Conservation (phyloP, 352 stramenopile genomes). For the Phytophthora pinifolia region DNA sequence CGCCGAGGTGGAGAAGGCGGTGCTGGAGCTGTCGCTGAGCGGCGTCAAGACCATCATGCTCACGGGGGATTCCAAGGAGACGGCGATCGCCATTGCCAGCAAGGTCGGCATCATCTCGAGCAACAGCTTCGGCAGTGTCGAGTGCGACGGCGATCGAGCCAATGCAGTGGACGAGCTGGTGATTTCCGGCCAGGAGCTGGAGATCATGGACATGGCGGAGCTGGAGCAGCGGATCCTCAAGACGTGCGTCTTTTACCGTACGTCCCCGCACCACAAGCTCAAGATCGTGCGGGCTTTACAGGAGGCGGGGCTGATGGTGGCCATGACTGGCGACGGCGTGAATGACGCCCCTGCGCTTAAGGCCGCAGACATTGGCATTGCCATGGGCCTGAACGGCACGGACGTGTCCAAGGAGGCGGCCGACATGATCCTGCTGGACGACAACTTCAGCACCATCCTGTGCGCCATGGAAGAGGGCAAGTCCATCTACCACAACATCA, state of each 20-base stretch:
- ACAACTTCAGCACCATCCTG: slow-evolving; percentile 96
- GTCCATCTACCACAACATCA: slow-evolving; percentile 96
- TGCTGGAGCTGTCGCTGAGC: slow-evolving; percentile 52
- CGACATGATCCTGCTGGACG: slow-evolving; percentile 96
- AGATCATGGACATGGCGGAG: slow-evolving; percentile 87
- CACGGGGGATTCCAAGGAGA: slow-evolving; percentile 96
- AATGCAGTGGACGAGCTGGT: slow-evolving; percentile 48
- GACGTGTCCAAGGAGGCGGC: slow-evolving; percentile 98
- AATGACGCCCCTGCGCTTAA: slow-evolving; percentile 99
- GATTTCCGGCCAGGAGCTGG: slow-evolving; percentile 88
- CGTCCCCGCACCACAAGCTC: slow-evolving; percentile 94
- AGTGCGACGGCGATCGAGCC: slow-evolving; percentile 32
- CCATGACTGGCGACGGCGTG: slow-evolving; percentile 99
- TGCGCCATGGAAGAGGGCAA: slow-evolving; percentile 95
- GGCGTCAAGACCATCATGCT: slow-evolving; percentile 91
- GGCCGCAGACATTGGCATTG: slow-evolving; percentile 95
- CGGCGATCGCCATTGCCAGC: slow-evolving; percentile 93
- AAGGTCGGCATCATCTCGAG: slow-evolving; percentile 91
- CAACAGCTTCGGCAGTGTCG: slow-evolving; percentile 33
- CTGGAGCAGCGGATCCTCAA: slow-evolving; percentile 84
- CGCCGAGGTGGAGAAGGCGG: slow-evolving; percentile 62
- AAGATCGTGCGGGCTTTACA: slow-evolving; percentile 95
- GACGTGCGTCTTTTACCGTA: slow-evolving; percentile 95
- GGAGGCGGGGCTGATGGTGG: slow-evolving; percentile 82
- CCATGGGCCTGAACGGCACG: slow-evolving; percentile 97